Evolutionary conservation across 2,329 filamentous ascomycete genomes (phyloP).

Genomic region (Zalaria obscura): DNA sequence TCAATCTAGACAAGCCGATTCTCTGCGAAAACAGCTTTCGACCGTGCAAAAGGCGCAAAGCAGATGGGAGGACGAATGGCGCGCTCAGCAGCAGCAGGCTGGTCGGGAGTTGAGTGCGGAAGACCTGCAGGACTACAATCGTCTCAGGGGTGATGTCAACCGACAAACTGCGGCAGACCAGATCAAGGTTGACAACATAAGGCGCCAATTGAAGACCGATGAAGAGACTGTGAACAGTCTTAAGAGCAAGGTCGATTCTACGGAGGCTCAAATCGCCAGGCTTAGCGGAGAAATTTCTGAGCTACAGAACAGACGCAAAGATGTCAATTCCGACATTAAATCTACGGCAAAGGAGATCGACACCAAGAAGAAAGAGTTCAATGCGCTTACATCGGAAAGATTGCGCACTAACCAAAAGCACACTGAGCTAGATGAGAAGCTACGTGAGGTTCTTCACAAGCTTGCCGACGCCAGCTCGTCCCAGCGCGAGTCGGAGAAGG

Average conservation of each 20-base stretch:
- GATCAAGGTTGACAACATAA: slow-evolving; percentile 70
- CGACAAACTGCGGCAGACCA: slow-evolving; percentile 70
- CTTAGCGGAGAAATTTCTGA: slow-evolving; percentile 56
- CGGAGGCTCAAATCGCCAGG: slow-evolving; percentile 59
- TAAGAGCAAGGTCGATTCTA: slow-evolving; percentile 72
- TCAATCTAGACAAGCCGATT: slow-evolving; percentile 53
- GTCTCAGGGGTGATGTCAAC: slow-evolving; percentile 70
- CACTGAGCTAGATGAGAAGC: slow-evolving; percentile 83
- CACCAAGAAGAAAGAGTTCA: slow-evolving; percentile 79
- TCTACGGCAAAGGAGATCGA: slow-evolving; percentile 59
- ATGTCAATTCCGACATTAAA: slow-evolving; percentile 48
- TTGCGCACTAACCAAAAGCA: slow-evolving; percentile 66
- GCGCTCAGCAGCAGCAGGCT: slow-evolving; percentile 69
- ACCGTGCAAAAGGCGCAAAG: slow-evolving; percentile 81
- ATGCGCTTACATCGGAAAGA: slow-evolving; percentile 70
- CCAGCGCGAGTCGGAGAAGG: slow-evolving; percentile 71
- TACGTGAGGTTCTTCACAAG: slow-evolving; percentile 66
- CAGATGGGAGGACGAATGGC: slow-evolving; percentile 79
- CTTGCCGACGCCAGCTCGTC: slow-evolving; percentile 77
- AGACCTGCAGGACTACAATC: slow-evolving; percentile 82
- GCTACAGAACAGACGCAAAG: slow-evolving; percentile 53
- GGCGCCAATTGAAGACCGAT: slow-evolving; percentile 79
- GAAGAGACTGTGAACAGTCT: slow-evolving; percentile 81
- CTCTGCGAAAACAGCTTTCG: slow-evolving; percentile 65
- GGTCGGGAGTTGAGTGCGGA: slow-evolving; percentile 73